Percentiles rank a stretch among this genome's conserved stretches.
Conservation (phyloP, 768 basidiomycete genomes). For the Rhodotorula toruloides region DNA sequence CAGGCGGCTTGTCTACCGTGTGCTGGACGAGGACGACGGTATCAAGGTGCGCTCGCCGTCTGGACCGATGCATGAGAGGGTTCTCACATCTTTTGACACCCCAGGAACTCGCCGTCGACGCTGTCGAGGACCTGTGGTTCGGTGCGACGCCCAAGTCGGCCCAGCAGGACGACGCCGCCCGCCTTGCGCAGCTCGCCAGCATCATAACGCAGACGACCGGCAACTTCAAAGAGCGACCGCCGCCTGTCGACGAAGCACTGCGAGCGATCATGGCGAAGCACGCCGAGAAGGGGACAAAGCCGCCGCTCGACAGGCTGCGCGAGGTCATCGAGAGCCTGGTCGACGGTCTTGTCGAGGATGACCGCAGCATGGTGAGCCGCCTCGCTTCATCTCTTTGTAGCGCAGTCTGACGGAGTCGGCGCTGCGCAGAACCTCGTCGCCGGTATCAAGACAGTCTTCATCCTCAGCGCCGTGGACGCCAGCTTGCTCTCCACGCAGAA, state of each 20-base stretch:
- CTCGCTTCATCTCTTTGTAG: constrained; percentile 43
- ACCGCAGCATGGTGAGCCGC: constrained; percentile 61
- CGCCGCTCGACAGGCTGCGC: constrained; percentile 50
- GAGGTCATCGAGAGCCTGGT: constrained; percentile 81
- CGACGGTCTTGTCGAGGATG: constrained; percentile 80
- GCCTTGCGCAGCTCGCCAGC: background rate
- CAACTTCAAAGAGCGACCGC: constrained; percentile 74
- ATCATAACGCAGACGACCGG: constrained; percentile 81
- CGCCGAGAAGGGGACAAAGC: constrained; percentile 52
- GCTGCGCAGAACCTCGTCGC: constrained; percentile 54
- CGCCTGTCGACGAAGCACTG: constrained; percentile 75
- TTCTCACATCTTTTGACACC: background rate
- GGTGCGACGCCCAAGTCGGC: background rate
- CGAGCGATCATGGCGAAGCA: constrained; percentile 75
- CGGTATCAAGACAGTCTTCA: constrained; percentile 75
- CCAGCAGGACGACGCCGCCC: background rate
- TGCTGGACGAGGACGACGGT: constrained; percentile 87
- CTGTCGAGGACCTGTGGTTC: constrained; percentile 89
- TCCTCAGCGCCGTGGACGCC: constrained; percentile 77
- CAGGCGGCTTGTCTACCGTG: constrained; percentile 70
- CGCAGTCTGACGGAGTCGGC: background rate
- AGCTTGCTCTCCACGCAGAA: constrained; percentile 73
- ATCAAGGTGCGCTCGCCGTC: constrained; percentile 72
- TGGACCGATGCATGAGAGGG: no score
- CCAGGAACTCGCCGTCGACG: constrained; percentile 77